These are phyloP conservation scores for Trichopus zeylanicus DNA, from an alignment of 116 monocot species.

Conservation along the genomic window DNA sequence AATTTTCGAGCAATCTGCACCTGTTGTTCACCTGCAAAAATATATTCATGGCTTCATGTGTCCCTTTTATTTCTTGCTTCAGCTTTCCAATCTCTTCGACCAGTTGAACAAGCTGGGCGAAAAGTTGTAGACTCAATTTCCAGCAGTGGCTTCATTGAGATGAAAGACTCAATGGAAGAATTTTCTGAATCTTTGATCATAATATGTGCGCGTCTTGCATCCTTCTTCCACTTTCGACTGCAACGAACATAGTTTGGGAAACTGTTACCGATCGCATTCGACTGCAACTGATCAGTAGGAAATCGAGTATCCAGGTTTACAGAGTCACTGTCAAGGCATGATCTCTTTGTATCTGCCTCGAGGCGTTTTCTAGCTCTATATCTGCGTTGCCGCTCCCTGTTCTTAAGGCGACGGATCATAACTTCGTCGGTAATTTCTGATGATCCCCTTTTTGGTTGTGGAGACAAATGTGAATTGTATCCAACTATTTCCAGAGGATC, in stretches of 20 bases:
- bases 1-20: no score
- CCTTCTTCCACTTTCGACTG: constrained; percentile 44
- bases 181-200: neutral
- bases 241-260: constrained; percentile 12
- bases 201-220: constrained; percentile 35
- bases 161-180: neutral
- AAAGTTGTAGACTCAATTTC: constrained; percentile 3
- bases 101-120: neutral
- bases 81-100: constrained; percentile 45
- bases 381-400: constrained; percentile 57
- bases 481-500: neutral
- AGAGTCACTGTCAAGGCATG: neutral
- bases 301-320: neutral
- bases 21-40: no score
- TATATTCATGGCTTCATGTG: neutral
- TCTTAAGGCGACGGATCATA: constrained; percentile 34
- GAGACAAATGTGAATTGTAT: neutral
- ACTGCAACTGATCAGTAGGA: neutral
- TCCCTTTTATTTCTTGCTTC: constrained; percentile 33
- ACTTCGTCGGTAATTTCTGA: constrained; percentile 7
- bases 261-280: neutral
- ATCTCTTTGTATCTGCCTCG: constrained; percentile 29
- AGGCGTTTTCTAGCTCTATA: constrained; percentile 57
- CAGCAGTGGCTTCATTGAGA: neutral
- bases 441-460: neutral